Evolutionary conservation across 1,284 basidiomycete species (phyloP).

Genomic region (Sporisorium exsertum): DNA sequence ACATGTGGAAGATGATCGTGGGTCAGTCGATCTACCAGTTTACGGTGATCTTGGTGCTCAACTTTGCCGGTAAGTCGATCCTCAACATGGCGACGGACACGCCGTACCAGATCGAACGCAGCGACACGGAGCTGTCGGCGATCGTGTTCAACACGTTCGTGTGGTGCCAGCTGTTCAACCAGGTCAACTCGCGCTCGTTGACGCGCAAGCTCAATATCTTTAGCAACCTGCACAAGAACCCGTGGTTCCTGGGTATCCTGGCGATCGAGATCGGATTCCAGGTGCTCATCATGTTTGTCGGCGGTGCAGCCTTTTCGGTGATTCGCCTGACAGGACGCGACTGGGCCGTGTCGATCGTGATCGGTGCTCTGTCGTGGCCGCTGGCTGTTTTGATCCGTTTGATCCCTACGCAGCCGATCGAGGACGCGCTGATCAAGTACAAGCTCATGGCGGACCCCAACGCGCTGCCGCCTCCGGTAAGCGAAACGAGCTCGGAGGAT

Average conservation of each 20-base stretch:
- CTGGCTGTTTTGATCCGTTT: conserved; percentile 84
- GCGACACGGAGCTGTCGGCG: conserved; percentile 77
- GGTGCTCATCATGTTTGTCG: conserved; percentile 88
- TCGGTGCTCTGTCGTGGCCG: conserved; percentile 88
- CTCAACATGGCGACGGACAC: conserved; percentile 72
- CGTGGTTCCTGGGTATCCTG: conserved; percentile 89
- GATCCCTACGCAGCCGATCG: conserved; percentile 84
- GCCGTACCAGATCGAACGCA: conserved; percentile 66
- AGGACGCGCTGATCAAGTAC: conserved; percentile 77
- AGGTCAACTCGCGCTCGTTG: conserved; percentile 88
- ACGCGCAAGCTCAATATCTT: conserved; percentile 90
- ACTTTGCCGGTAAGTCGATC: conserved; percentile 83
- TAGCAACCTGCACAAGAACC: conserved; percentile 82
- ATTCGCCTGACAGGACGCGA: conserved; percentile 80
- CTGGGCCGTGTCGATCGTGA: conserved; percentile 91
- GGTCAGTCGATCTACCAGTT: conserved; percentile 91
- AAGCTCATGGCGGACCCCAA: conserved; percentile 79
- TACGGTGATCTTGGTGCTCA: conserved; percentile 84
- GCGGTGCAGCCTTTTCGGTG: conserved; percentile 92
- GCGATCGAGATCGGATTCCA: conserved; percentile 87
- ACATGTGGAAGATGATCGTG: conserved; percentile 87
- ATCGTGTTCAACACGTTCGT: conserved; percentile 97
- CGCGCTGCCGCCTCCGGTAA: conserved; percentile 74
- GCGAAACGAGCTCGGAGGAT: conserved; percentile 28
- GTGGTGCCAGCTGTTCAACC: conserved; percentile 82